A percentile compares a stretch with the other conserved stretches of the same genome.
Evolutionary conservation across 169 alveolate species (phyloP).

Genomic region (Plasmodium gonderi): DNA sequence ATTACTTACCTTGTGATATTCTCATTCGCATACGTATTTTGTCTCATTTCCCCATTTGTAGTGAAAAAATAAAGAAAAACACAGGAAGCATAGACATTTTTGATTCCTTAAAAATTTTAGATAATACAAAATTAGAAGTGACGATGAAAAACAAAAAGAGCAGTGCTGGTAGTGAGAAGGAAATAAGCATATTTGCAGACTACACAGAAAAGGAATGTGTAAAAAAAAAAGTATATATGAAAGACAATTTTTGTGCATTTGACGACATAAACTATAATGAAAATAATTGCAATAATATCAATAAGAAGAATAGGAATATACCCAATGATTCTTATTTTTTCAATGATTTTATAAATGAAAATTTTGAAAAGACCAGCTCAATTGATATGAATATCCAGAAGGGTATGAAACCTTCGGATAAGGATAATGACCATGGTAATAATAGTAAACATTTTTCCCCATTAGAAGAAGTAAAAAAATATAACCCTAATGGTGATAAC

Average conservation of each 20-base stretch:
- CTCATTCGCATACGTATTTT: neutral
- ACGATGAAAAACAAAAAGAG: conserved; percentile 7
- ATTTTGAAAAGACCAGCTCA: neutral
- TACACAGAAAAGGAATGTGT: neutral
- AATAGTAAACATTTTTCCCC: neutral
- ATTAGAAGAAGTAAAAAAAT: neutral
- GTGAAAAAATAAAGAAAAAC: neutral
- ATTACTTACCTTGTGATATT: neutral
- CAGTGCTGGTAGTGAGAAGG: neutral
- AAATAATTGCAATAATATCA: neutral
- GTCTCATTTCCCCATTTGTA: neutral
- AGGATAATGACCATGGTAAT: neutral
- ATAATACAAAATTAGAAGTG: conserved; percentile 12
- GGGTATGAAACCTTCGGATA: neutral
- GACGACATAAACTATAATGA: neutral
- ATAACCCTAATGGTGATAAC: neutral
- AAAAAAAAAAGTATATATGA: neutral
- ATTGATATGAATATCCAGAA: neutral
- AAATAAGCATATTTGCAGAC: neutral
- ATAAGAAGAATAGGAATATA: neutral
- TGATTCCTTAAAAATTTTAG: conserved; percentile 39
- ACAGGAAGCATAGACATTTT: conserved; percentile 26
- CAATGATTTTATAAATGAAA: conserved; percentile 9
- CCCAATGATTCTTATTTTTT: conserved; percentile 37
- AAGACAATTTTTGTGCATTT: conserved; percentile 25